Evolutionary conservation across 164 flowering plant species (phyloP), one percentile per base, ranked within the genome.

Genomic region (Paratinospora sagittata): DNA sequence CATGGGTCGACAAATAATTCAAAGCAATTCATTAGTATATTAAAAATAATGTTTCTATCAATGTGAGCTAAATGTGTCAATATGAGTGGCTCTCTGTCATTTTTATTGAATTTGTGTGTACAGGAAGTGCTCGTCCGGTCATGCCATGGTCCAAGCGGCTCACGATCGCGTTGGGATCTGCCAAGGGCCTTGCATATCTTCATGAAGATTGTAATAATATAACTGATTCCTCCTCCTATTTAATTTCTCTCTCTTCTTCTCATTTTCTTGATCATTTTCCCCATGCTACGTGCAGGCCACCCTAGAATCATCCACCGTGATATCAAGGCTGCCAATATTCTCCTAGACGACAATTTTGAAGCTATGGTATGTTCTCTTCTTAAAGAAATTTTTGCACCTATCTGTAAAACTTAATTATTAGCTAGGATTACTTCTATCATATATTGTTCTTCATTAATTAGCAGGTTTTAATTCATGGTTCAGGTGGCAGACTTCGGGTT

Each of bases 161-260:
- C 37, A 81, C 78, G 0, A 90, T 90, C 65, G 93, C 96, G 3
- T 8, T 85, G 69, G 96, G 93, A 63, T 86, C 93, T 33, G 96
- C 96, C 21, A 90, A 83, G 72, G 96, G 96, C 26, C 84, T 90
- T 57, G 96, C 96, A 47, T 90, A 89, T 75, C 87, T 90, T 70
- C 96, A 89, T 71, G 96, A 90, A 74, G 96, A 90, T 75, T 90
- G 96, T 90, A n/a, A n/a, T n/a, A n/a, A n/a, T n/a, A n/a, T n/a
- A 83, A 72, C 78, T 39, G 34, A 69, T 74, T n/a, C 26, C 24
- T 27, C 27, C 23, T 26, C n/a, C n/a, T n/a, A n/a, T n/a, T n/a
- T 34, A 13, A n/a, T 23, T 19, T 43, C 21, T 62, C 27, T 65
- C 62, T 14, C 16, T 0, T 68, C 13, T 36, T 37, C 11, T 60